Conservation (phyloP, 208 protist genomes). For the Wallacemonas rigidus region DNA sequence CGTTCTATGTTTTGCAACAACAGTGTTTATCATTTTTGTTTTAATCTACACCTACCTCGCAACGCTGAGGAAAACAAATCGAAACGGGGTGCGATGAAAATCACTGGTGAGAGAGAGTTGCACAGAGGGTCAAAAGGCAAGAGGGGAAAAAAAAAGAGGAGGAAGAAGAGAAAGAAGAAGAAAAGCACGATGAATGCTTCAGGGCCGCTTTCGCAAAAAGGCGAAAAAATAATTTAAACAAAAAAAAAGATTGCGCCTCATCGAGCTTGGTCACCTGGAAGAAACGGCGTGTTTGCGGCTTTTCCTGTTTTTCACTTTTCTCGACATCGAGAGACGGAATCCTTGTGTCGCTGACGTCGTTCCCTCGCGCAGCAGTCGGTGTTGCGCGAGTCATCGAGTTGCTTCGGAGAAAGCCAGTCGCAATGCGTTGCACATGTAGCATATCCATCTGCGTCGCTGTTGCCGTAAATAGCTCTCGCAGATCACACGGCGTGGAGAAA, state of each 20-base stretch:
- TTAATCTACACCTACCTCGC: neutral
- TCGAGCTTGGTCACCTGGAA: neutral
- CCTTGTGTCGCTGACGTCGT: no score
- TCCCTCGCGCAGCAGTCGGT: no score
- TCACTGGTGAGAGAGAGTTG: neutral
- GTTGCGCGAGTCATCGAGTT: no score
- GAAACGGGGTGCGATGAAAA: neutral
- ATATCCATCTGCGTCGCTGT: no score
- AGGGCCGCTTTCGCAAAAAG: neutral
- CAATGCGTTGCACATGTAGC: no score
- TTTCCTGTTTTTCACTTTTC: no score
- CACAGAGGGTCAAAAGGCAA: constrained; percentile 6
- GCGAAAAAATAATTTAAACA: constrained; percentile 6
- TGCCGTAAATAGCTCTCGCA: neutral
- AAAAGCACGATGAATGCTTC: constrained; percentile 14
- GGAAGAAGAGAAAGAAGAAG: constrained; percentile 20
- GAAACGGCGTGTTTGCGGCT: no score
- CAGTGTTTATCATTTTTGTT: neutral
- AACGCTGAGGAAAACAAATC: constrained; percentile 10
- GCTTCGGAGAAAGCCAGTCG: no score
- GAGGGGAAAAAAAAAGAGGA: constrained; percentile 10
- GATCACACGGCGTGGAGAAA: neutral
- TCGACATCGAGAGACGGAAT: no score
- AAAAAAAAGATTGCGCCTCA: constrained; percentile 13
- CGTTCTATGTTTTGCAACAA: constrained; percentile 2